These are phyloP conservation scores for Beta vulgaris DNA, from an alignment of 148 eudicot genomes.

Conservation along the genomic window DNA sequence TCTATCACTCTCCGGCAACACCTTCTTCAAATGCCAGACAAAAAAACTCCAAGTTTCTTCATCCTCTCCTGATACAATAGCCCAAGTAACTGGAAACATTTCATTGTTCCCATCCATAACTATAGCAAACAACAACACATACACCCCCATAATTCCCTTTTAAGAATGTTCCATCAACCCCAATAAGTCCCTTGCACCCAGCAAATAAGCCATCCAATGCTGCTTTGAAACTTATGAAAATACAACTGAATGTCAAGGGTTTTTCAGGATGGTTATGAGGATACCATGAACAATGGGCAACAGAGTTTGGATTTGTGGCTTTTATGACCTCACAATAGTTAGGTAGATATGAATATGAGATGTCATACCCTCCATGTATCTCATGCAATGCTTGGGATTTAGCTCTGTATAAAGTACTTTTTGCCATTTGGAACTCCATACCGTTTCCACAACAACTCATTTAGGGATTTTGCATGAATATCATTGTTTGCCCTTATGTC, in stretches of 20 bases:
- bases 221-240: not conserved
- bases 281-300: not conserved
- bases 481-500: conserved; percentile 1
- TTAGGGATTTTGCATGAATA: not conserved
- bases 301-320: not conserved
- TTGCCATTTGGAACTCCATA: not conserved
- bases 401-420: not conserved
- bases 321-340: not conserved
- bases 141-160: not conserved
- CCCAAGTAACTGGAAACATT: not conserved
- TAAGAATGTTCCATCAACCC: not conserved
- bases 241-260: not conserved
- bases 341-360: not conserved
- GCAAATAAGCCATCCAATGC: not conserved
- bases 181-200: not conserved
- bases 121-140: not conserved
- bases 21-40: not conserved
- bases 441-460: not conserved
- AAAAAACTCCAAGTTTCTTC: not conserved
- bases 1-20: not conserved
- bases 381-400: not conserved
- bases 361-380: not conserved
- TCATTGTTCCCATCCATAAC: conserved; percentile 9
- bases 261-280: too few species aligned
- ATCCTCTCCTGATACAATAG: not conserved